Evolutionary conservation across 441 rosid species (phyloP).

Genomic region (Codiaeum variegatum): DNA sequence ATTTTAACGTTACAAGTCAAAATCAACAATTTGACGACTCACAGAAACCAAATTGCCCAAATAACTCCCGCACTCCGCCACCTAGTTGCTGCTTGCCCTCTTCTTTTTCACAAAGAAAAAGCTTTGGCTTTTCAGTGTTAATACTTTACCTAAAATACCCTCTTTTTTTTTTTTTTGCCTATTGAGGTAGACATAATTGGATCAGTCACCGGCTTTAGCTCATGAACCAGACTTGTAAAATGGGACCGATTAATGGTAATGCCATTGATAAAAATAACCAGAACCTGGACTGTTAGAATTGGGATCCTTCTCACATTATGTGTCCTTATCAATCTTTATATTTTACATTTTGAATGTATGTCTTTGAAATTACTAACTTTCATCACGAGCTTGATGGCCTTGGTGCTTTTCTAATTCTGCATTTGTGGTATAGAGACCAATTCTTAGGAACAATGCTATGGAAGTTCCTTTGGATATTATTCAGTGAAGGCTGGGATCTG

Average conservation of each 20-base stretch:
- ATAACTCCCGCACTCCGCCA: neutral
- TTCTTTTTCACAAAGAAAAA: neutral
- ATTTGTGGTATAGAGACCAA: neutral
- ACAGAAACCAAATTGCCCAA: neutral
- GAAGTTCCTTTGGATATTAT: neutral
- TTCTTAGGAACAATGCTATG: neutral
- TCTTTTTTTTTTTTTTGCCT: too few relatives aligned
- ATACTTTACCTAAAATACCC: conserved; percentile 2
- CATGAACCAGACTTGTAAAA: too few relatives aligned
- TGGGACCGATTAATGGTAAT: too few relatives aligned
- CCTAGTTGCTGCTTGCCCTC: neutral
- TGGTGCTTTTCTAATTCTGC: neutral
- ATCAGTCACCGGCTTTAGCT: too few relatives aligned
- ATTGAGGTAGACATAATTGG: too few relatives aligned
- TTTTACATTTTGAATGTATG: neutral
- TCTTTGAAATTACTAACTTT: neutral
- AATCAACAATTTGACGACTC: neutral
- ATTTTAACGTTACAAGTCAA: neutral
- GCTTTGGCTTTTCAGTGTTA: neutral
- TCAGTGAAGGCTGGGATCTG: neutral
- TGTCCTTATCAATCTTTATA: neutral
- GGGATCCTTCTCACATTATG: neutral
- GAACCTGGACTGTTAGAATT: too few relatives aligned
- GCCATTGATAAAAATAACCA: too few relatives aligned
- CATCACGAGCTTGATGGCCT: neutral